phyloP scores from a whole-genome alignment of 345 rosid species.

The Odontarrhena argentea region DNA sequence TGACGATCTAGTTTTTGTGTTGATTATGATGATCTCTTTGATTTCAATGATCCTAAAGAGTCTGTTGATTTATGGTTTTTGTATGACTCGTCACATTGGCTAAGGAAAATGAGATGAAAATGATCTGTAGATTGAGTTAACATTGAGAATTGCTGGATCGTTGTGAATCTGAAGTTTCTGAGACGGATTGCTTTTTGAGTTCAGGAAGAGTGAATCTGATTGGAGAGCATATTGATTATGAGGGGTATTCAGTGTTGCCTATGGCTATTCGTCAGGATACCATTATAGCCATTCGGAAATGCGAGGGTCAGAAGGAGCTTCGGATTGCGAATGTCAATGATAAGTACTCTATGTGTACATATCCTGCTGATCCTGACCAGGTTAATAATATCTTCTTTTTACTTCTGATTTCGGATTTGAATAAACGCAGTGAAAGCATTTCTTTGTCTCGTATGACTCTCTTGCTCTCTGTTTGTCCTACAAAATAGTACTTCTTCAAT shows the following conservation, averaged over 20 bases:
- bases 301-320: conserved; percentile 53
- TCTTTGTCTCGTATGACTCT: not conserved
- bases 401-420: not conserved
- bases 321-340: conserved; percentile 76
- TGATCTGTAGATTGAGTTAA: not conserved
- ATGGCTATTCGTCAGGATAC: conserved; percentile 99
- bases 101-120: not conserved
- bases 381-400: conserved; percentile 32
- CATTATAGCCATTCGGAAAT: conserved; percentile 74
- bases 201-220: conserved; percentile 97
- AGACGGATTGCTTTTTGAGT: not conserved
- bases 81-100: not conserved
- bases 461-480: not conserved
- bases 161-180: not conserved
- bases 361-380: conserved; percentile 88
- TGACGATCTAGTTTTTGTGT: not conserved
- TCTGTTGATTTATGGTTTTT: not conserved
- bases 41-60: not conserved
- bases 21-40: not conserved
- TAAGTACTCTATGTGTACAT: conserved; percentile 69
- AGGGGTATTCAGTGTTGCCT: conserved; percentile 95
- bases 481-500: not conserved
- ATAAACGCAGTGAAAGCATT: not conserved
- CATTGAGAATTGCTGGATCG: conserved; percentile 5
- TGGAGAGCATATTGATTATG: conserved; percentile 97